These are phyloP conservation scores for Microglena sp. DNA, from an alignment of 139 green algal genomes.

Conservation along the genomic window DNA sequence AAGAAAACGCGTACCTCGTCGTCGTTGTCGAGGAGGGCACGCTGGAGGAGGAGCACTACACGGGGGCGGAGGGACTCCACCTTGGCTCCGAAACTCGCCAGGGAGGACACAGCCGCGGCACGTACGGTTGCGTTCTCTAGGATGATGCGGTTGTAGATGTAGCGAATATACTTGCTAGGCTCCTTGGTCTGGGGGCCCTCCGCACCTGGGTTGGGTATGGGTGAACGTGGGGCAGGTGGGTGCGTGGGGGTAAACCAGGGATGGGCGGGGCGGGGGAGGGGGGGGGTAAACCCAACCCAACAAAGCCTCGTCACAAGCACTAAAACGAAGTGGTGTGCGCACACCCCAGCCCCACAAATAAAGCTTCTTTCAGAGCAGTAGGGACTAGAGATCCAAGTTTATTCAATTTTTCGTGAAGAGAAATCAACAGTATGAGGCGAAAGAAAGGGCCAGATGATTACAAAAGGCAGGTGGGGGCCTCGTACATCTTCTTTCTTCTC, in stretches of 20 bases:
- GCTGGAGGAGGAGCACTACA: conserved; percentile 78
- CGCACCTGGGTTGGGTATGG: conserved; percentile 24
- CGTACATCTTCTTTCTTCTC: too few relatives aligned
- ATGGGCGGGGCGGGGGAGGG: too few relatives aligned
- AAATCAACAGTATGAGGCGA: too few relatives aligned
- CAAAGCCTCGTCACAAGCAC: background rate
- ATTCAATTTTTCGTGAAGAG: too few relatives aligned
- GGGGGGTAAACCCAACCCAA: too few relatives aligned
- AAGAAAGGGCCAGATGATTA: too few relatives aligned
- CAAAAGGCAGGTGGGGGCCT: too few relatives aligned
- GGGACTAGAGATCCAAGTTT: too few relatives aligned
- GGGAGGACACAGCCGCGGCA: conserved; percentile 78
- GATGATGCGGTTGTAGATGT: conserved; percentile 99
- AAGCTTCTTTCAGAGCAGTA: too few relatives aligned
- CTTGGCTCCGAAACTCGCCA: conserved; percentile 78
- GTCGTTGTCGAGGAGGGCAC: conserved; percentile 91
- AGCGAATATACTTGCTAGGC: conserved; percentile 80
- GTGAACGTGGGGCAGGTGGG: background rate
- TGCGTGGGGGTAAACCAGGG: too few relatives aligned
- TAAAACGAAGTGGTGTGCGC: too few relatives aligned
- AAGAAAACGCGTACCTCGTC: conserved; percentile 92
- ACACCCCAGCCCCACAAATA: too few relatives aligned
- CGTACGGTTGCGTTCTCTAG: conserved; percentile 97
- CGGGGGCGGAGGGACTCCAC: conserved; percentile 50
- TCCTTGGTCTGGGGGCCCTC: conserved; percentile 53